Evolutionary conservation across 768 basidiomycete species (phyloP).

Genomic region (Leccinum subtestaceum): DNA sequence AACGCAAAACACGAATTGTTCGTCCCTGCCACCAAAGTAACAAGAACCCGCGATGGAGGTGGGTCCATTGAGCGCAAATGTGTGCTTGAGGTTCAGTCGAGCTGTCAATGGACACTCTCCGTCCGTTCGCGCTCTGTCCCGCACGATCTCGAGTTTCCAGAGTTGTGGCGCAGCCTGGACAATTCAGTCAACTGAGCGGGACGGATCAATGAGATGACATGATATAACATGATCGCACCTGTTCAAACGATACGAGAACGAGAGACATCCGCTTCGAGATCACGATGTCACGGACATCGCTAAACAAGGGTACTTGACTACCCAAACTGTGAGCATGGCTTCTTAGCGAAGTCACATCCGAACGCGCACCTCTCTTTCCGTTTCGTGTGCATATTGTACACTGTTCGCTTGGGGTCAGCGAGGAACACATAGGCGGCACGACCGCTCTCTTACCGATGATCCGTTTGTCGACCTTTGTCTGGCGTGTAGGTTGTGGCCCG

Average conservation of each 20-base stretch:
- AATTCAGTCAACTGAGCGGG: background rate
- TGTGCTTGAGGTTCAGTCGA: constrained; percentile 48
- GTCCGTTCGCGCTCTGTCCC: constrained; percentile 42
- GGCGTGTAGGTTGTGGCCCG: constrained; percentile 44
- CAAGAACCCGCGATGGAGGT: constrained; percentile 78
- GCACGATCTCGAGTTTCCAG: constrained; percentile 66
- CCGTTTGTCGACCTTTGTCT: constrained; percentile 49
- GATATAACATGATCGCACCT: constrained; percentile 13
- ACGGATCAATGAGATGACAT: background rate
- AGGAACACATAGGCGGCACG: background rate
- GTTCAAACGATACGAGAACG: constrained; percentile 39
- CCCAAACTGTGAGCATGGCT: background rate
- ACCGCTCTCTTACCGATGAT: constrained; percentile 41
- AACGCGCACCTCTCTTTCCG: constrained; percentile 44
- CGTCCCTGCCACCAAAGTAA: constrained; percentile 76
- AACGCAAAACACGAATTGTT: constrained; percentile 76
- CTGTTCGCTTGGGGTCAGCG: constrained; percentile 26
- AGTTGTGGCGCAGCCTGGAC: constrained; percentile 68
- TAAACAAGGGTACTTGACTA: constrained; percentile 51
- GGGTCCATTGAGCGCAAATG: constrained; percentile 58
- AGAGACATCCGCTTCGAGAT: constrained; percentile 42
- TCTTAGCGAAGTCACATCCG: background rate
- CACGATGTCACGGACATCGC: constrained; percentile 52
- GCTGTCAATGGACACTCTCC: constrained; percentile 13
- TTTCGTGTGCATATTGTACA: constrained; percentile 46